phyloP scores from a whole-genome alignment of 768 basidiomycete species.

The Kwoniella sp. region DNA sequence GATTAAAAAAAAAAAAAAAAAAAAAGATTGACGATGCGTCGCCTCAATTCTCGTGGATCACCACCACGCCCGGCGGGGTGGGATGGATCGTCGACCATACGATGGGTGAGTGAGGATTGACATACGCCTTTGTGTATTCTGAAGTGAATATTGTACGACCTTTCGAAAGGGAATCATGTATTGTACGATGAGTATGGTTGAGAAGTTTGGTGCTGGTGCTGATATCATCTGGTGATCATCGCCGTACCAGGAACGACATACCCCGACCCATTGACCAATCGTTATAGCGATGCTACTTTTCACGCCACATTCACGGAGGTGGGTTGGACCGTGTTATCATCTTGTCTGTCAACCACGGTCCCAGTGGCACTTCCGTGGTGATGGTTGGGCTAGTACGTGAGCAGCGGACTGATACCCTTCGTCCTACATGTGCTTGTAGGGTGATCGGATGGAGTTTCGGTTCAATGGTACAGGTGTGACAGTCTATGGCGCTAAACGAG shows the following conservation, averaged over 20 bases:
- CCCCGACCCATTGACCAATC: conserved; percentile 4
- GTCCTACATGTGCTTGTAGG: conserved; percentile 13
- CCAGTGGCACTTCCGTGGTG: too few species aligned
- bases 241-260: conserved; percentile 1
- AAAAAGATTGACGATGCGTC: conserved; percentile 17
- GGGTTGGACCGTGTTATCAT: neutral
- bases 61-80: neutral
- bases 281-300: conserved; percentile 17
- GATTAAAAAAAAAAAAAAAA: too few species aligned
- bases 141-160: too few species aligned
- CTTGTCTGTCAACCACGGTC: too few species aligned
- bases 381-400: neutral
- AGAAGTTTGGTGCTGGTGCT: too few species aligned
- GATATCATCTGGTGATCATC: neutral
- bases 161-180: too few species aligned
- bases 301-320: conserved; percentile 17
- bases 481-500: conserved; percentile 30
- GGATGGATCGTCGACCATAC: conserved; percentile 17
- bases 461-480: conserved; percentile 39
- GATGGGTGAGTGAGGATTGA: neutral
- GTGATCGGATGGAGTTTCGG: conserved; percentile 29
- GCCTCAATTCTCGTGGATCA: conserved; percentile 12
- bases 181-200: too few species aligned
- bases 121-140: too few species aligned
- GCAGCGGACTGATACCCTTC: neutral